Conservation (phyloP, 345 rosid genomes). For the Fremontodendron californicum region DNA sequence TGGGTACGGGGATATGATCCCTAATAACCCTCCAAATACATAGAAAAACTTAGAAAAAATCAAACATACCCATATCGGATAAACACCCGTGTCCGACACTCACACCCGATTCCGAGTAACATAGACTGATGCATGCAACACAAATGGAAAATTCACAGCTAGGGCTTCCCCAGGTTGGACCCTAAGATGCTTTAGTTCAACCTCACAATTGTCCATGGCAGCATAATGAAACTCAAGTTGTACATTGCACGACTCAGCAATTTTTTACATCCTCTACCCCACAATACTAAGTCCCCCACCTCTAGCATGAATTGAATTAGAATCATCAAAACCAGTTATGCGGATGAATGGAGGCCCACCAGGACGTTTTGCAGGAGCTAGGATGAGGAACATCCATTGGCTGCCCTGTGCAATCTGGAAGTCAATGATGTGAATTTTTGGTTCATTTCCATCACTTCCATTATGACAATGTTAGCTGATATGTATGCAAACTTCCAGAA, state of each 20-base stretch:
- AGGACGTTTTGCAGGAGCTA: background rate
- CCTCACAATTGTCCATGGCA: background rate
- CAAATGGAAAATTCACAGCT: background rate
- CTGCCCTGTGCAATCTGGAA: slow-evolving; percentile 60
- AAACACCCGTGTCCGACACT: too few relatives aligned
- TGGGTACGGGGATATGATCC: too few relatives aligned
- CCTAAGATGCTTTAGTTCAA: background rate
- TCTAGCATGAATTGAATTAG: background rate
- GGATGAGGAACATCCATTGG: slow-evolving; percentile 39
- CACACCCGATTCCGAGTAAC: too few relatives aligned
- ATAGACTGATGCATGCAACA: too few relatives aligned
- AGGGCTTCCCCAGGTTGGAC: background rate
- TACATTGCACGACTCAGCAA: background rate
- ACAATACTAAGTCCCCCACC: background rate
- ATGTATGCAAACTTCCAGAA: too few relatives aligned
- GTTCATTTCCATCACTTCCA: too few relatives aligned
- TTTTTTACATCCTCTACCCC: background rate
- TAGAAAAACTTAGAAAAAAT: too few relatives aligned
- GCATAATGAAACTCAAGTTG: too few relatives aligned
- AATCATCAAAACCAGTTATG: background rate
- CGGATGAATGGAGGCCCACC: background rate
- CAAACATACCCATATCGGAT: too few relatives aligned
- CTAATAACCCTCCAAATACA: too few relatives aligned
- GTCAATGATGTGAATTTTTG: slow-evolving; percentile 39
- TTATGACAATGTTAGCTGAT: too few relatives aligned